Evolutionary conservation across 2,329 filamentous ascomycete species (phyloP).

Genomic region (Aspergillus novofumigatus): DNA sequence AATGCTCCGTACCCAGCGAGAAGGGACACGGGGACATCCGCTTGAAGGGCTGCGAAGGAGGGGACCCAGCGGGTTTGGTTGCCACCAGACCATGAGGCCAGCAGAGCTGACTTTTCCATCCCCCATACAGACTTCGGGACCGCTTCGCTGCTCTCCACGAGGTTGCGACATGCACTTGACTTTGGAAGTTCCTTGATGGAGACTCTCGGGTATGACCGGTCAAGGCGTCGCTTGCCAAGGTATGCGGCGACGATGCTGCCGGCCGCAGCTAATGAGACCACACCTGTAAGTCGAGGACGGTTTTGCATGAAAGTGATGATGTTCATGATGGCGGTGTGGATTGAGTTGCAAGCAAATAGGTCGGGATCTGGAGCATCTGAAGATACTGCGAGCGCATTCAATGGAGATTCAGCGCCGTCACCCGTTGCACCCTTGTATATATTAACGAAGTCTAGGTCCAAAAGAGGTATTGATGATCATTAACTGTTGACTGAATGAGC

Average conservation of each 20-base stretch:
- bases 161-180: neutral
- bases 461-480: no score
- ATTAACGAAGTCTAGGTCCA: neutral
- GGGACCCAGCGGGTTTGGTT: constrained; percentile 3
- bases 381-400: neutral
- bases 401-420: neutral
- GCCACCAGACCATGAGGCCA: neutral
- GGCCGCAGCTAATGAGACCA: neutral
- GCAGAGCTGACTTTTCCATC: neutral
- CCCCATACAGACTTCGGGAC: neutral
- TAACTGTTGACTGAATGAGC: no score
- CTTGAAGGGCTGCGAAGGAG: constrained; percentile 3
- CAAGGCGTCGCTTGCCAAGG: neutral
- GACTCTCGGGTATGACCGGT: neutral
- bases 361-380: neutral
- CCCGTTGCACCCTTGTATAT: no score
- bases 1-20: neutral
- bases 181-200: neutral
- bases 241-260: neutral
- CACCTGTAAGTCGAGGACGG: neutral
- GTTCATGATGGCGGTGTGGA: neutral
- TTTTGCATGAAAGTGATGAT: neutral
- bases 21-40: neutral
- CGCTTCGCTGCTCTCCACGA: neutral
- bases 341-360: neutral